Conservation (phyloP, 495 filamentous ascomycete species). For the Penicillium ochrochloron region DNA sequence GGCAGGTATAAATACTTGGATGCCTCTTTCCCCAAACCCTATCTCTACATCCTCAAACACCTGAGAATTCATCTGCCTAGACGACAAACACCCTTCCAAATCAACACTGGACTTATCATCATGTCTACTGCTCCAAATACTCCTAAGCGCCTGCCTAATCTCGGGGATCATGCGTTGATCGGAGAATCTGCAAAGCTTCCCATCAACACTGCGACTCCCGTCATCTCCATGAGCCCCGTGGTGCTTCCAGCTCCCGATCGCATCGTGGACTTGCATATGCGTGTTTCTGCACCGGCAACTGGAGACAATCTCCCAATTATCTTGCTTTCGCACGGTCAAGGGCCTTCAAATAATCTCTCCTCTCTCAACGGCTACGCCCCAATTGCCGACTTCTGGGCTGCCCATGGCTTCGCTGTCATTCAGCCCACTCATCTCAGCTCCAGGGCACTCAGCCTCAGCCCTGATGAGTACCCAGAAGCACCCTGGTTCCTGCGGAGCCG, state of each 20-base stretch:
- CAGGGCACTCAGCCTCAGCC: conserved; percentile 31
- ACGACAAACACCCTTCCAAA: no score
- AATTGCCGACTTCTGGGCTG: conserved; percentile 49
- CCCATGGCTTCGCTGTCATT: conserved; percentile 51
- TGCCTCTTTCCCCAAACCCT: background rate
- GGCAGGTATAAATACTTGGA: background rate
- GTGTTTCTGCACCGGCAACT: conserved; percentile 25
- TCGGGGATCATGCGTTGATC: conserved; percentile 39
- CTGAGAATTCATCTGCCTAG: background rate
- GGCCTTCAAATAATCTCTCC: conserved; percentile 44
- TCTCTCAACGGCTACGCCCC: conserved; percentile 51
- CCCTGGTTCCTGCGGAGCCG: conserved; percentile 41
- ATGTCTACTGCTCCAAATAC: conserved; percentile 8
- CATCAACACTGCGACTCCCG: conserved; percentile 30
- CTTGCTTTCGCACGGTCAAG: conserved; percentile 48
- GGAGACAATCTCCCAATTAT: conserved; percentile 45
- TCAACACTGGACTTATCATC: background rate
- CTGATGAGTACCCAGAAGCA: conserved; percentile 19
- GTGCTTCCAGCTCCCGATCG: conserved; percentile 26
- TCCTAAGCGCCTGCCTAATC: conserved; percentile 5
- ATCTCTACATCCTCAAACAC: background rate
- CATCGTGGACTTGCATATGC: conserved; percentile 19
- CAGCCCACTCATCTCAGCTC: conserved; percentile 53
- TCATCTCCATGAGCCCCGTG: conserved; percentile 46
- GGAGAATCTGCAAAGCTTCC: conserved; percentile 45